Conservation (phyloP, 2,329 filamentous ascomycete species). For the Mollisia scopiformis region DNA sequence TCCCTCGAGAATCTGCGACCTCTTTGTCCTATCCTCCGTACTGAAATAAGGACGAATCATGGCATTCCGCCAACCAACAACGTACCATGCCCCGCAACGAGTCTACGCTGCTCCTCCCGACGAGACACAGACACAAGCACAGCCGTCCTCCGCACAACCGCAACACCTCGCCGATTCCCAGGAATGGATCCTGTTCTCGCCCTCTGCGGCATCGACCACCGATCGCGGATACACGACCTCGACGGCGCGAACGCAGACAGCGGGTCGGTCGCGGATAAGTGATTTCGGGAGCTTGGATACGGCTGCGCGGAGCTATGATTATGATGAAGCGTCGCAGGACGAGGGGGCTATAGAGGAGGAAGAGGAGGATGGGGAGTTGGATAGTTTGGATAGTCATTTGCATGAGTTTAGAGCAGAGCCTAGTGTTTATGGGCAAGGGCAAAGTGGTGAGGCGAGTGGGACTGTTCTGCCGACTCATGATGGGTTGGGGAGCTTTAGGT, state of each 20-base stretch:
- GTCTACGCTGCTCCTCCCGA: slow-evolving; percentile 44
- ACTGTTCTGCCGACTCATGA: slow-evolving; percentile 90
- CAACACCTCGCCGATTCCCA: slow-evolving; percentile 68
- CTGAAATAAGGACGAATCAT: slow-evolving; percentile 39
- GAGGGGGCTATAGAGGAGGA: slow-evolving; percentile 61
- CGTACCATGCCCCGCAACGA: slow-evolving; percentile 53
- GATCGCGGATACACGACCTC: slow-evolving; percentile 70
- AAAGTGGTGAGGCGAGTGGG: slow-evolving; percentile 20
- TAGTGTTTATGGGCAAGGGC: slow-evolving; percentile 34
- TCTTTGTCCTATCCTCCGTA: neutral
- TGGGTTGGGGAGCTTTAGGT: slow-evolving; percentile 82
- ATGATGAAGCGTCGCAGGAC: slow-evolving; percentile 60
- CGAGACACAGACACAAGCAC: slow-evolving; percentile 36
- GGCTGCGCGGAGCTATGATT: slow-evolving; percentile 60
- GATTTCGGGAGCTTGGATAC: slow-evolving; percentile 81
- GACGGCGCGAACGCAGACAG: slow-evolving; percentile 66
- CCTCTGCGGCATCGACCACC: slow-evolving; percentile 66
- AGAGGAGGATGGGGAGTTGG: slow-evolving; percentile 79
- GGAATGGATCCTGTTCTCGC: slow-evolving; percentile 96
- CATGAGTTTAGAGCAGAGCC: slow-evolving; percentile 77
- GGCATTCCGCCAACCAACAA: slow-evolving; percentile 63
- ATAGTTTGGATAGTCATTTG: slow-evolving; percentile 90
- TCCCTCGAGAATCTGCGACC: neutral
- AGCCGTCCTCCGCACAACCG: slow-evolving; percentile 29
- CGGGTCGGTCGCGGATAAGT: slow-evolving; percentile 74